A percentile compares a stretch with the other conserved stretches of the same genome.
These are phyloP conservation scores for Alternaria sp. DNA, from an alignment of 2,329 filamentous ascomycete genomes.

Conservation along the genomic window DNA sequence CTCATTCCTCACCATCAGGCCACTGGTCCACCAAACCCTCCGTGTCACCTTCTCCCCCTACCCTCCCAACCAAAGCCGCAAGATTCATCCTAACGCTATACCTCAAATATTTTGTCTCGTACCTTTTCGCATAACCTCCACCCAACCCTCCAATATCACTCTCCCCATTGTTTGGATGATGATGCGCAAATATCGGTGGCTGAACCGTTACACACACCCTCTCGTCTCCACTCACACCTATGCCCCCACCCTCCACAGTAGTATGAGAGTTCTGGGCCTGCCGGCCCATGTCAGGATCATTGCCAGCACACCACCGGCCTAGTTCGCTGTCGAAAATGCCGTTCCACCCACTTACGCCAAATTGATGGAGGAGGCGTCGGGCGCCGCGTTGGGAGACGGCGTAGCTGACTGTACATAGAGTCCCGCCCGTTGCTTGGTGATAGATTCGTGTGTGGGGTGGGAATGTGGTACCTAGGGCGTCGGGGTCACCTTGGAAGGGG, in stretches of 20 bases:
- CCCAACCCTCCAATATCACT: constrained; percentile 45
- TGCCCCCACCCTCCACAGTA: neutral
- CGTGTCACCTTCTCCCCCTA: constrained; percentile 23
- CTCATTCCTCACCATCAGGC: constrained; percentile 29
- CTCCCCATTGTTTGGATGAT: constrained; percentile 42
- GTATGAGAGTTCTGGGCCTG: neutral
- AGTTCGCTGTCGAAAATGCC: constrained; percentile 42
- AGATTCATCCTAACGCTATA: constrained; percentile 46
- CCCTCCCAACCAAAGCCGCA: constrained; percentile 35
- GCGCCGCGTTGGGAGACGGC: constrained; percentile 44
- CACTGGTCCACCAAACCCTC: constrained; percentile 37
- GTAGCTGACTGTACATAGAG: constrained; percentile 43
- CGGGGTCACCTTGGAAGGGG: constrained; percentile 39
- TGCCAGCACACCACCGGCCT: constrained; percentile 40
- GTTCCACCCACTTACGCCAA: constrained; percentile 41
- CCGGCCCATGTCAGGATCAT: constrained; percentile 35
- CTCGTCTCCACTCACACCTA: constrained; percentile 17
- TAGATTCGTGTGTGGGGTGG: constrained; percentile 41
- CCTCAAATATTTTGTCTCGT: constrained; percentile 45
- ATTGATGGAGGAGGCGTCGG: constrained; percentile 40
- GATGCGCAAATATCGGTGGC: constrained; percentile 43
- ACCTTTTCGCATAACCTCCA: constrained; percentile 42
- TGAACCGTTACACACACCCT: constrained; percentile 40
- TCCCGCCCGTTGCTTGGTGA: constrained; percentile 38
- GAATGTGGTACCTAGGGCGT: constrained; percentile 36